A percentile compares a stretch with the other conserved stretches of the same genome.
Evolutionary conservation across 139 green algal genomes (phyloP).

Genomic region (Zygnema cylindricum): DNA sequence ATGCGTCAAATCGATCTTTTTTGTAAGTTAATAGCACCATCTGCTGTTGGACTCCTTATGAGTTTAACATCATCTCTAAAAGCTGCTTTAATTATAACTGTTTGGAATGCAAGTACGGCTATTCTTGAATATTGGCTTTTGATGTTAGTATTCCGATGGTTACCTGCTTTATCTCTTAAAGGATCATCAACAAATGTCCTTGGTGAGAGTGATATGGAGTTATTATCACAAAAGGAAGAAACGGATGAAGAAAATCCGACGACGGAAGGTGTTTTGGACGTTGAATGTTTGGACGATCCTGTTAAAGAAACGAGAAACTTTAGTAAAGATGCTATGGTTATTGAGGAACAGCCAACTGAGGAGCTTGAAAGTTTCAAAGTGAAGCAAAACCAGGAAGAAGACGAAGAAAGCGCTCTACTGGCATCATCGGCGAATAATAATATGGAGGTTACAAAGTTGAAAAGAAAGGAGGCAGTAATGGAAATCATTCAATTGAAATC

Average conservation of each 20-base stretch:
- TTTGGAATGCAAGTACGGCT: slow-evolving; percentile 72
- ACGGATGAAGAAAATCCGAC: neutral
- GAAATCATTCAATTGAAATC: neutral
- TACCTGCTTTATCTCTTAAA: slow-evolving; percentile 24
- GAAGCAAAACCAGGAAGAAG: neutral
- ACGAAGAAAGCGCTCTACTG: neutral
- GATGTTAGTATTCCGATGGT: neutral
- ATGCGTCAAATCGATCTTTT: slow-evolving; percentile 84
- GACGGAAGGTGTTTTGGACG: neutral
- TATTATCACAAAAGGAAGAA: neutral
- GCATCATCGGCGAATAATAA: neutral
- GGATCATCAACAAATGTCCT: too few relatives aligned
- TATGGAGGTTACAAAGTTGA: neutral
- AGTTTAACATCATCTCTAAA: slow-evolving; percentile 53
- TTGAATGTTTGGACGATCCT: neutral
- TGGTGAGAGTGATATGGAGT: too few relatives aligned
- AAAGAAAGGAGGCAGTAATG: neutral
- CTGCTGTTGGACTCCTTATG: slow-evolving; percentile 76
- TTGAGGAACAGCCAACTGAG: neutral
- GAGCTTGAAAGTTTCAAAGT: neutral
- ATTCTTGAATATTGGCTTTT: slow-evolving; percentile 66
- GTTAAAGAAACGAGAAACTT: too few relatives aligned
- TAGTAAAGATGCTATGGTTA: neutral
- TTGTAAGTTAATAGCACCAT: slow-evolving; percentile 74
- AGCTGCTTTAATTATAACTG: slow-evolving; percentile 61